Evolutionary conservation across 805 yeast genomes (phyloP).

Genomic region (Kregervanrija fluxuum): DNA sequence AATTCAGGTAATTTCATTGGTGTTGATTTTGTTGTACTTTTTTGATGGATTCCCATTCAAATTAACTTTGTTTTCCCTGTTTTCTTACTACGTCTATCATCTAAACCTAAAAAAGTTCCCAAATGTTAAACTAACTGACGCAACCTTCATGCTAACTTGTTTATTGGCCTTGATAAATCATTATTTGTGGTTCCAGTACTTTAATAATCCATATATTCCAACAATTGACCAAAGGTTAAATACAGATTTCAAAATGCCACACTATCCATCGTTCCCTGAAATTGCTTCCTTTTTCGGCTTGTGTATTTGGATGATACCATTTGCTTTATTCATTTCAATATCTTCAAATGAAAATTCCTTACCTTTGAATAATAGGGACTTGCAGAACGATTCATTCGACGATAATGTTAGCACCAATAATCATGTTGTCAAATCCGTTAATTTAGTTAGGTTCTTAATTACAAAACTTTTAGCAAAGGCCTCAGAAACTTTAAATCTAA

Average conservation of each 20-base stretch:
- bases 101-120: constrained; percentile 82
- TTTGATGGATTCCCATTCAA: constrained; percentile 76
- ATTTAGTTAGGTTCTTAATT: constrained; percentile 63
- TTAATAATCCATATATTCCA: constrained; percentile 66
- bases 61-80: constrained; percentile 59
- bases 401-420: constrained; percentile 7
- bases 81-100: constrained; percentile 64
- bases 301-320: constrained; percentile 91
- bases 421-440: constrained; percentile 41
- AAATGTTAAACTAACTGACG: constrained; percentile 65
- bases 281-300: constrained; percentile 94
- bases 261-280: constrained; percentile 76
- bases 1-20: constrained; percentile 53
- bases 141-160: constrained; percentile 65
- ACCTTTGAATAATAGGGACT: constrained; percentile 39
- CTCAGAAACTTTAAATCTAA: constrained; percentile 39
- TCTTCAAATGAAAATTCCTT: constrained; percentile 87
- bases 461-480: constrained; percentile 42
- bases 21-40: constrained; percentile 45
- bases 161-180: constrained; percentile 72
- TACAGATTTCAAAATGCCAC: constrained; percentile 54
- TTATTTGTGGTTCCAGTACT: constrained; percentile 82
- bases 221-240: constrained; percentile 54
- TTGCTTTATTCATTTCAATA: constrained; percentile 81
- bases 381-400: constrained; percentile 23